These are phyloP conservation scores for Dillenia suffruticosa DNA, from an alignment of 164 flowering plant genomes.

Conservation along the genomic window DNA sequence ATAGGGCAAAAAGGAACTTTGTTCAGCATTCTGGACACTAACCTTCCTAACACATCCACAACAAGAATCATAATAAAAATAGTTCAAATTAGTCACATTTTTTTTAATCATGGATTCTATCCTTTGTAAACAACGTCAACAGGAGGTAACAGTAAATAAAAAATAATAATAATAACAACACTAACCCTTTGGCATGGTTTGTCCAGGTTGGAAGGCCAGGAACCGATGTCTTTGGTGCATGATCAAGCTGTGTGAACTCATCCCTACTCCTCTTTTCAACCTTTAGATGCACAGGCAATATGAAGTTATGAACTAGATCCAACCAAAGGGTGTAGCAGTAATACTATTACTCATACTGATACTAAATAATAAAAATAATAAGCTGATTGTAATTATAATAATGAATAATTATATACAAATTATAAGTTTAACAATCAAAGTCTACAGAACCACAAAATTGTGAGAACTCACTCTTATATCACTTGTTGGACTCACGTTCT, in stretches of 20 bases:
- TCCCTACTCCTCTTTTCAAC: conserved; percentile 25
- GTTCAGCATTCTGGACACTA: too few relatives aligned
- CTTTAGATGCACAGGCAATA: conserved; percentile 17
- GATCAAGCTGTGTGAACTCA: conserved; percentile 21
- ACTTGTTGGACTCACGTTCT: conserved; percentile 23
- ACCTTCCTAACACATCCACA: too few relatives aligned
- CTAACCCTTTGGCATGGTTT: conserved; percentile 41
- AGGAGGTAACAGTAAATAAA: not conserved
- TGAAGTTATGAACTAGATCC: conserved; percentile 2
- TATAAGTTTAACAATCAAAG: too few relatives aligned
- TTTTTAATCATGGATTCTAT: too few relatives aligned
- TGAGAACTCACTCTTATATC: conserved; percentile 33
- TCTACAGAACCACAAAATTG: too few relatives aligned
- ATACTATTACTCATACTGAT: too few relatives aligned
- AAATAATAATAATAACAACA: not conserved
- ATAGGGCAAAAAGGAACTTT: too few relatives aligned
- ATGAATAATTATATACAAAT: too few relatives aligned
- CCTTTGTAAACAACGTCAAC: not conserved
- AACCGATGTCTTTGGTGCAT: conserved; percentile 20
- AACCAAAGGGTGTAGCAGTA: not conserved
- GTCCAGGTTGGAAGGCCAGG: conserved; percentile 16
- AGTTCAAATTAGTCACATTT: too few relatives aligned
- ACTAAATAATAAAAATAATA: too few relatives aligned
- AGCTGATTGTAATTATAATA: too few relatives aligned
- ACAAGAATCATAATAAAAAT: too few relatives aligned